Evolutionary conservation across 2,329 filamentous ascomycete species (phyloP), one percentile per base, ranked within the genome.

Genomic region (Aspergillus alliaceus): DNA sequence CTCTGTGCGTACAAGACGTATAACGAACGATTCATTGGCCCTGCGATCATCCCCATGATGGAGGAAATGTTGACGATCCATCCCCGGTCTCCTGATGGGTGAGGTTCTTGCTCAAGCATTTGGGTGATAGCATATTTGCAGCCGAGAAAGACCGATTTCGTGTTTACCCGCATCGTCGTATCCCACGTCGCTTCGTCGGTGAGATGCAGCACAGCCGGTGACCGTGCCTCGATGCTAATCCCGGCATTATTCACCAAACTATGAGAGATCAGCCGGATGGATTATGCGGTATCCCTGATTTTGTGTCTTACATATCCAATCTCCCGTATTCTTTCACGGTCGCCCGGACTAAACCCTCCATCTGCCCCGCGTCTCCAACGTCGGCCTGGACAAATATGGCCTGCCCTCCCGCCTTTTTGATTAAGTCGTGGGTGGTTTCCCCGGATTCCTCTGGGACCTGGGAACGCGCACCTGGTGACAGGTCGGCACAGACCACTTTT

Each of bases 221-320:
- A 57, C 2, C 54, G 66, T 6, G 69, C 67, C 58, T 78, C 80
- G 6, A 76, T 47, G 0, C 70, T 73, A 1, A 85, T 77, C 0
- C 84, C 84, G 0, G 83, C 80, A 60, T 80, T 80, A 56, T 81
- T 80, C 40, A 79, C 76, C 52, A 82, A 65, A 1, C 77, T 80
- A 63, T 32, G 25, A 35, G 31, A 44, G 9, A 18, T 44, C 24
- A 9, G 11, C n/a, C 4, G 15, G 29, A 29, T 18, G 12, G n/a
- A 39, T 11, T 22, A 49, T n/a, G 22, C 35, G 25, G 27, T 5
- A 12, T 5, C 6, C 14, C 14, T 7, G 34, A 18, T 37, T 7
- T 15, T 8, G n/a, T 6, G 6, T 18, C 71, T 62, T 67, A 79
- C 77, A 81, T 75, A 61, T 81, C 77, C 5, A 81, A 53, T 37